phyloP scores from a whole-genome alignment of 179 eudicot species.

The Drosera spatulata region DNA sequence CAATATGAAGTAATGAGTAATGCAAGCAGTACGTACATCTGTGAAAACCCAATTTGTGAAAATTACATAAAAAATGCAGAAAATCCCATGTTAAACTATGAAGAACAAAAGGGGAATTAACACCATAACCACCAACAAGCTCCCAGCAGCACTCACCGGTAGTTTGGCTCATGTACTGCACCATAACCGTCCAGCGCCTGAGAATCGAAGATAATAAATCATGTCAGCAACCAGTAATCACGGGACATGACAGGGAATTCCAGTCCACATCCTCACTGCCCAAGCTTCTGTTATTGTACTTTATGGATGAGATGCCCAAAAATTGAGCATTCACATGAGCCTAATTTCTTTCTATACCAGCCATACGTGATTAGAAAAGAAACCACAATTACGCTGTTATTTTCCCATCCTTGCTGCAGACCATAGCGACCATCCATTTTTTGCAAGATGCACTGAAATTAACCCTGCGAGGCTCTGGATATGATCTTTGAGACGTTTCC shows the following conservation, averaged over 20 bases:
- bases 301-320: conserved; percentile 66
- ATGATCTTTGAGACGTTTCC: conserved; percentile 48
- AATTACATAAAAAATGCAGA: too few relatives aligned
- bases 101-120: not conserved
- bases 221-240: conserved; percentile 89
- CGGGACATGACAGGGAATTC: conserved; percentile 71
- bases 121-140: not conserved
- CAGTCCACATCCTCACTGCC: conserved; percentile 97
- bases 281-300: conserved; percentile 79
- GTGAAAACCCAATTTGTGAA: too few relatives aligned
- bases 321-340: conserved; percentile 83
- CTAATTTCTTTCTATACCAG: conserved; percentile 77
- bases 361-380: conserved; percentile 96
- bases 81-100: not conserved
- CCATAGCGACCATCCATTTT: conserved; percentile 99
- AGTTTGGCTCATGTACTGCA: conserved; percentile 79
- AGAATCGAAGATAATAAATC: conserved; percentile 99
- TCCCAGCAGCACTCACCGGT: conserved; percentile 62
- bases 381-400: conserved; percentile 99
- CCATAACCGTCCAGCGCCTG: conserved; percentile 99
- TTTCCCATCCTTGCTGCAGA: conserved; percentile 99
- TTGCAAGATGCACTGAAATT: conserved; percentile 32
- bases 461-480: conserved; percentile 54
- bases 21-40: not conserved
- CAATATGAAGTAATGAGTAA: not conserved